Evolutionary conservation across 345 rosid species (phyloP), one percentile per base, ranked within the genome.

Genomic region (Hirschfeldia incana): DNA sequence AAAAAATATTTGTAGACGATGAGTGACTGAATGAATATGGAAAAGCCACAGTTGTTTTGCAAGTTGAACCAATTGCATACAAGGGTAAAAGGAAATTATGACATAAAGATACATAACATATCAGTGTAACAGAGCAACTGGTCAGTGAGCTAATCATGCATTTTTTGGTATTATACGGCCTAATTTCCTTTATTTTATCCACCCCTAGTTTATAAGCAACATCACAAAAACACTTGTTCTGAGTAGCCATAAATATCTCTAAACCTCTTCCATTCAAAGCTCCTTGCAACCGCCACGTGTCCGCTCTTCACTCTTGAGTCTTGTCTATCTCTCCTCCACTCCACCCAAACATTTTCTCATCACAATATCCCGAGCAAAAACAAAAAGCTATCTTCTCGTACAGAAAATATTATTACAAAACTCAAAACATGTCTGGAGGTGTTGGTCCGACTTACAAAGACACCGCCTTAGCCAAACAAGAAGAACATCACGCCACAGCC

Each of bases 341-440:
- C 62, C 82, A 67, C 55, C 77, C 8, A 53, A 78, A 13, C 0
- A 12, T 12, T 12, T 59, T 17, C 37, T 16, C 4, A 28, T 72
- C 62, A 26, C 67, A 72, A 32, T 51, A 62, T 68, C 28, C 44
- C 49, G 12, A 42, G 60, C 28, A 62, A 28, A 29, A 51, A 2
- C 3, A 21, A 17, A 57, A 57, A 7, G 62, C 65, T 21, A 61
- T 8, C 15, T n/a, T 8, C 12, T 49, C 64, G 3, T 34, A 76
- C 6, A 46, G 15, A 27, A 63, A 30, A 9, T 12, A 10, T 12
- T 21, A 46, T 26, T 16, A 13, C 60, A 33, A 53, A 36, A 10
- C 4, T 30, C 51, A 36, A 58, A 30, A 69, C 2, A 92, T 94
- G 97, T 92, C 97, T 39, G 97, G 93, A 51, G 95, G 92, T n/a